Evolutionary conservation across 2,329 filamentous ascomycete species (phyloP), one percentile per base, ranked within the genome.

Genomic region (Penicillium sp.): DNA sequence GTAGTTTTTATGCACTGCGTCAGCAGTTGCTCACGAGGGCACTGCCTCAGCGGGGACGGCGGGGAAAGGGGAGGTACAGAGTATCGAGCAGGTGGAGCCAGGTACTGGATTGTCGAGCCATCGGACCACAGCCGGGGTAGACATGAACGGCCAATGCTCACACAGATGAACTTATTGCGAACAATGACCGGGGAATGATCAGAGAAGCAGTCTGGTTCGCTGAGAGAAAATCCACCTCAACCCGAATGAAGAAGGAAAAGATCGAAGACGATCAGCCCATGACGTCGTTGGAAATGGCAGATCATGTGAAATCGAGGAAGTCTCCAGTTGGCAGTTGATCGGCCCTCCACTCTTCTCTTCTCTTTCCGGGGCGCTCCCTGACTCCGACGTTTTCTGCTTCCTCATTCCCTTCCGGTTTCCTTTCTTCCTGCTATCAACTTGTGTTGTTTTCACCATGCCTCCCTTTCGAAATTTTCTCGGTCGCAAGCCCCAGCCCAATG

Each of bases 381-480:
- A 33, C 30, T 48, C 26, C 16, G 16, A 19, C 22, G 6, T 42
- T 30, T 22, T 45, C 26, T 4, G 30, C 11, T 33, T 35, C 6
- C 28, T 22, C 19, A 7, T 16, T 46, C 28, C 42, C 30, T 16
- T 45, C 19, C 25, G 30, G 10, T 51, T 53, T 51, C 14, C 48
- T 6, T 25, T 54, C 33, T 43, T 53, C 38, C 42, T 45, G 25
- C 30, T 19, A 37, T 52, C 14, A n/a, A 14, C 33, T 11, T 40
- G 14, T 16, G 55, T 4, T 25, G 8, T 14, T 26, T 22, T 37
- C 59, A 80, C 66, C 60, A 91, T 91, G 88, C 84, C 87, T 64
- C 80, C 80, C 22, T 90, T 92, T 73, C 87, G 89, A 68, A 92
- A 92, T 75, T 87, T 89, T 33, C 90, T 92, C 73, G 80, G 84